phyloP scores from a whole-genome alignment of 768 basidiomycete genomes.

The Tylopilus plumbeoviolaceoides region DNA sequence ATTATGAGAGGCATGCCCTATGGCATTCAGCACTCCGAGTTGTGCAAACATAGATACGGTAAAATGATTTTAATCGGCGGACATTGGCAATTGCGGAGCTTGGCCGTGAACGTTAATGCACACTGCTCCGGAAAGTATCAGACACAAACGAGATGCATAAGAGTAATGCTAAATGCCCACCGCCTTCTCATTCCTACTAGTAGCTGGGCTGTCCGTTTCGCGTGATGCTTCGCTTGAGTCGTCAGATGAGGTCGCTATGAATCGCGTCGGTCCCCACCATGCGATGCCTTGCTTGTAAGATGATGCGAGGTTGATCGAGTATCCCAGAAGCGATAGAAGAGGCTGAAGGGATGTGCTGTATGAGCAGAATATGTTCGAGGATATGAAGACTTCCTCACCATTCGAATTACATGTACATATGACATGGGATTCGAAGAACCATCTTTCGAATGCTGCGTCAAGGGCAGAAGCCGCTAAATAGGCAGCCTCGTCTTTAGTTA shows the following conservation, averaged over 20 bases:
- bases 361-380: conserved; percentile 15
- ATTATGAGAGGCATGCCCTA: conserved; percentile 51
- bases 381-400: conserved; percentile 40
- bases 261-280: conserved; percentile 42
- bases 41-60: conserved; percentile 59
- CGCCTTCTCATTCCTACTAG: conserved; percentile 42
- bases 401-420: conserved; percentile 59
- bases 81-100: conserved; percentile 32
- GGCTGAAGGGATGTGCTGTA: conserved; percentile 9
- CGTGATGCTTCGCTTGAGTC: conserved; percentile 1
- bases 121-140: conserved; percentile 8
- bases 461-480: conserved; percentile 40
- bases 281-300: conserved; percentile 73
- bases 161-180: conserved; percentile 48
- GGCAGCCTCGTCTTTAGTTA: conserved; percentile 45
- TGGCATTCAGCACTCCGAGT: conserved; percentile 64
- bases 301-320: conserved; percentile 55
- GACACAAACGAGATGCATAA: neutral
- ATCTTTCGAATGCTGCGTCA: conserved; percentile 37
- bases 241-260: conserved; percentile 44
- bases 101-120: conserved; percentile 30
- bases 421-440: conserved; percentile 37
- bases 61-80: conserved; percentile 41
- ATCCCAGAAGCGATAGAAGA: conserved; percentile 30
- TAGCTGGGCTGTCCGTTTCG: conserved; percentile 9